Evolutionary conservation across 352 stramenopile species (phyloP).

Genomic region (Phytophthora foliorum): DNA sequence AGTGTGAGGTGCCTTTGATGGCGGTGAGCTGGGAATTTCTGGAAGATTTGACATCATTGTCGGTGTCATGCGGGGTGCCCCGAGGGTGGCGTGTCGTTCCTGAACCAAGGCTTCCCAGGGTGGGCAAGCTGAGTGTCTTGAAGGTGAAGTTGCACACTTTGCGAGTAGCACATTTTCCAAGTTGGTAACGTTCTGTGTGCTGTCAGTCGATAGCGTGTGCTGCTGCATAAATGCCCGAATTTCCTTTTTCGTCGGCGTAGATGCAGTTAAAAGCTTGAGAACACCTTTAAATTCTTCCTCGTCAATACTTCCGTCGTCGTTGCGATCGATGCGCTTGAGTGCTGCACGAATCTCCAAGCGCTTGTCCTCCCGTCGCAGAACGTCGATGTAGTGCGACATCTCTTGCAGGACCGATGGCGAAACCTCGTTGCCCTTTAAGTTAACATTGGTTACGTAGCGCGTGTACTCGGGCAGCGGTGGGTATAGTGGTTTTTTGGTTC

Average conservation of each 20-base stretch:
- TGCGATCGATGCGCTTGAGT: constrained; percentile 78
- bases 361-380: constrained; percentile 82
- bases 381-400: constrained; percentile 78
- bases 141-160: constrained; percentile 73
- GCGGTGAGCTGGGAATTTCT: constrained; percentile 6
- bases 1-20: constrained; percentile 7
- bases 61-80: constrained; percentile 15
- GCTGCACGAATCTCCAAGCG: constrained; percentile 79
- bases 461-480: constrained; percentile 64
- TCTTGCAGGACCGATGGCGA: constrained; percentile 68
- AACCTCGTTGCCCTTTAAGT: constrained; percentile 85
- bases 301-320: constrained; percentile 62
- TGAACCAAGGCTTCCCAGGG: constrained; percentile 84
- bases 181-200: constrained; percentile 58
- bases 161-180: constrained; percentile 82
- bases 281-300: constrained; percentile 83
- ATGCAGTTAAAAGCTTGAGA: constrained; percentile 79
- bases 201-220: constrained; percentile 57
- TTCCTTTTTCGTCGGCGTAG: constrained; percentile 84
- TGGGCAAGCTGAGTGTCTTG: constrained; percentile 74
- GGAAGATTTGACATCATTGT: constrained; percentile 1
- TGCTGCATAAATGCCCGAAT: constrained; percentile 72
- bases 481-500: constrained; percentile 61
- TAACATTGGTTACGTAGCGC: constrained; percentile 76
- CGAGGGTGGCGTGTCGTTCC: constrained; percentile 66